Evolutionary conservation across 176 grass and related monocot genomes (phyloP), one percentile per base, ranked within the genome.

Genomic region (Hordeum marinum): DNA sequence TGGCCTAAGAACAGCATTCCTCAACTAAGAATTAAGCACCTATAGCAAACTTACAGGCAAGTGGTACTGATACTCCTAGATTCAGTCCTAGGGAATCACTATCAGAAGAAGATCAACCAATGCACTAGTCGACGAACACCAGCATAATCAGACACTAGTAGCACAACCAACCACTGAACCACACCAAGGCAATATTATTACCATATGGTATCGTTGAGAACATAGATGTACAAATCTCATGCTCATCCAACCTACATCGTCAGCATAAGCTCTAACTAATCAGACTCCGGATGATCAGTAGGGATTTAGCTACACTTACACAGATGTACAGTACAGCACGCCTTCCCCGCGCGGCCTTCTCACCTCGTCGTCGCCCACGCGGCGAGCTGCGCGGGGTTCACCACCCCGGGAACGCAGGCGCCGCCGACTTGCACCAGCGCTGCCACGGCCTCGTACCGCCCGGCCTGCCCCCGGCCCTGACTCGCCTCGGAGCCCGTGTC

Each of bases 311-410:
- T 64, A 85, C 62, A 37, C 45, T 69, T 68, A 68, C 42, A 35
- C 42, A 26, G 24, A 43, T 40, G 13, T 6, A 41, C 54, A 8
- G 39, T 34, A 58, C n/a, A 2, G 29, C 29, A 2, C 63, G 18
- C 21, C 8, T 69, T 39, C 48, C 65, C 35, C 40, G 14, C 40
- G 14, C 34, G 18, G 14, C 52, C 42, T 8, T 66, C 43, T 91
- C 79, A 77, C 79, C 39, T 78, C 62, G 75, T 78, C 75, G 62
- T 37, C 8, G 74, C 70, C 89, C 86, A 89, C 20, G 71, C 75
- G 3, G 83, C 83, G 25, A 94, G 72, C 55, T 94, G 89, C 39
- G 89, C 35, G 17, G 92, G 88, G 83, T 91, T 91, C 25, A 94
- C 88, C 42, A 93, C 59, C 10, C 78, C 82, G 20, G 82, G 79